These are phyloP conservation scores for Pseudozyma pruni DNA, from an alignment of 1,284 basidiomycete species.

Conservation along the genomic window DNA sequence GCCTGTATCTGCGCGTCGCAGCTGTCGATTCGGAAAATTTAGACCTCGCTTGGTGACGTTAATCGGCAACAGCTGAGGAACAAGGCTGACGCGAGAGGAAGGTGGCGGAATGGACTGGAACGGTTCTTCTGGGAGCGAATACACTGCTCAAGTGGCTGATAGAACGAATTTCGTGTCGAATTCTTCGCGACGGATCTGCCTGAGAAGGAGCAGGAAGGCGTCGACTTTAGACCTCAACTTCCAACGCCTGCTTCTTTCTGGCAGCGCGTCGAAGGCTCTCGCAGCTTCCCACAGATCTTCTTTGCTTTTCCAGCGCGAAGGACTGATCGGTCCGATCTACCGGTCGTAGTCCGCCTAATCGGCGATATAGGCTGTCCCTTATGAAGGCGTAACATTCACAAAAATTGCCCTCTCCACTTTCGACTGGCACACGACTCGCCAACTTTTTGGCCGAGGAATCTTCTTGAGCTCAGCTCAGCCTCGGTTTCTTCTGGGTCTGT, in stretches of 20 bases:
- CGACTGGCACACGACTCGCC: no score
- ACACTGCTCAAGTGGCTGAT: conserved; percentile 12
- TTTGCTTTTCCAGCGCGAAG: conserved; percentile 13
- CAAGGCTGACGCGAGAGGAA: conserved; percentile 39
- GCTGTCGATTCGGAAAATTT: neutral
- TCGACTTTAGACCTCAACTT: conserved; percentile 20
- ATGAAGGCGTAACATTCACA: no score
- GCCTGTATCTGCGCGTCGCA: no score
- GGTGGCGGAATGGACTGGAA: conserved; percentile 37
- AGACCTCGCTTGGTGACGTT: conserved; percentile 21
- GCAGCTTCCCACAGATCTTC: conserved; percentile 20
- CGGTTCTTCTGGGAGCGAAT: neutral
- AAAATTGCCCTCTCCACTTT: no score
- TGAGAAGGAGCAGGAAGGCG: neutral
- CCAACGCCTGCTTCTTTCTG: conserved; percentile 11
- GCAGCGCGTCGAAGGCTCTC: conserved; percentile 14
- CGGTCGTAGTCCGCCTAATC: neutral
- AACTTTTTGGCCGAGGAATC: no score
- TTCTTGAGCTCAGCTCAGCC: conserved; percentile 1
- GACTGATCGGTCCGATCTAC: neutral
- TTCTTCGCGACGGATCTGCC: conserved; percentile 1
- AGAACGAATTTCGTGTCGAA: conserved; percentile 4
- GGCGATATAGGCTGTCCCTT: no score
- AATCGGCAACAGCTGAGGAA: conserved; percentile 6
- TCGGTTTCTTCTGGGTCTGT: neutral